A percentile compares a stretch with the other conserved stretches of the same genome.
Conservation (phyloP, 495 filamentous ascomycete species). For the Niebla homalea region DNA sequence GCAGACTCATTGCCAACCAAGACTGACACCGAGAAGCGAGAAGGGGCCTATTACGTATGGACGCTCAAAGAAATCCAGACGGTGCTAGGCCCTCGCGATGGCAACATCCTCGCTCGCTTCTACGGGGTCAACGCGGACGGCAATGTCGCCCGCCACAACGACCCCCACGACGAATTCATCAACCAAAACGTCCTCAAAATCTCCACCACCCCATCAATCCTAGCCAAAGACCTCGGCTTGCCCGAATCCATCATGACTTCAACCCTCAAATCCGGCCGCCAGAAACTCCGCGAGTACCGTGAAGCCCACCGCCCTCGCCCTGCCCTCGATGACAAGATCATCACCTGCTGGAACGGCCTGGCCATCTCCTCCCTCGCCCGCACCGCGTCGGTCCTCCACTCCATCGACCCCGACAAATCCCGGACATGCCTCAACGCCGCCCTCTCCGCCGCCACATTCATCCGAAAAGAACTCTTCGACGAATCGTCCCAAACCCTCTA, state of each 20-base stretch:
- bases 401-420: slow-evolving; percentile 44
- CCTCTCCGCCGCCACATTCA: slow-evolving; percentile 57
- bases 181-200: slow-evolving; percentile 55
- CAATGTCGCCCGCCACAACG: slow-evolving; percentile 72
- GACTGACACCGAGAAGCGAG: slow-evolving; percentile 71
- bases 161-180: slow-evolving; percentile 87
- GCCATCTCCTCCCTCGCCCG: slow-evolving; percentile 74
- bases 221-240: slow-evolving; percentile 70
- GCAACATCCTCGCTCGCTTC: slow-evolving; percentile 64
- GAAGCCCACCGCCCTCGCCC: slow-evolving; percentile 66
- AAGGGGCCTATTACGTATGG: slow-evolving; percentile 95
- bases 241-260: slow-evolving; percentile 35
- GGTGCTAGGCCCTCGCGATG: slow-evolving; percentile 57
- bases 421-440: slow-evolving; percentile 50
- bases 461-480: slow-evolving; percentile 67
- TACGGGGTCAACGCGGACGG: slow-evolving; percentile 81
- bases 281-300: slow-evolving; percentile 59
- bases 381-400: slow-evolving; percentile 50
- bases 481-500: slow-evolving; percentile 46
- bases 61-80: slow-evolving; percentile 75
- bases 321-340: slow-evolving; percentile 82
- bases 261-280: slow-evolving; percentile 54
- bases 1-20: slow-evolving; percentile 71
- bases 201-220: slow-evolving; percentile 43
- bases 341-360: slow-evolving; percentile 79